Percentiles rank a stretch among this genome's conserved stretches.
phyloP scores from a whole-genome alignment of 495 filamentous ascomycete genomes.

The Hyaloscypha variabilis region DNA sequence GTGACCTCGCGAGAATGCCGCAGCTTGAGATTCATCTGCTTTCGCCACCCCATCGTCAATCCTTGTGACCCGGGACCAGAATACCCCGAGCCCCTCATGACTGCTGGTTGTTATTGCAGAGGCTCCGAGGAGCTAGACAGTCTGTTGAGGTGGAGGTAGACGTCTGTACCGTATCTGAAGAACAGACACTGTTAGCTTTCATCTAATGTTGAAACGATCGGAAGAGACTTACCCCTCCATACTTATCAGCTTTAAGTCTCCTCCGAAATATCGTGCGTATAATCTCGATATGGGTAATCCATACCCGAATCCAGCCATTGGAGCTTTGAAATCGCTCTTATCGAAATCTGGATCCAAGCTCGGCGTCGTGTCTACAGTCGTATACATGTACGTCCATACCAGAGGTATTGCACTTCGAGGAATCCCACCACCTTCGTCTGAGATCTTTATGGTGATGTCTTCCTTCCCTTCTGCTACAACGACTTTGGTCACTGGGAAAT shows the following conservation, averaged over 20 bases:
- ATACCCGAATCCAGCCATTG: conserved; percentile 98
- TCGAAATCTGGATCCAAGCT: conserved; percentile 96
- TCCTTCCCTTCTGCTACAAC: conserved; percentile 97
- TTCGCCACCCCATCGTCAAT: conserved; percentile 76
- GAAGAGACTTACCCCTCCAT: conserved; percentile 90
- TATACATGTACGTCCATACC: conserved; percentile 99
- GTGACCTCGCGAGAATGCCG: conserved; percentile 65
- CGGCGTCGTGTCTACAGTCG: conserved; percentile 93
- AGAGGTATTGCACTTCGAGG: conserved; percentile 88
- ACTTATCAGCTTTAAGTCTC: conserved; percentile 95
- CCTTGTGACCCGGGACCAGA: conserved; percentile 64
- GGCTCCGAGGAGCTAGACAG: conserved; percentile 95
- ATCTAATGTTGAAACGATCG: too few relatives aligned
- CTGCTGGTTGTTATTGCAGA: conserved; percentile 96
- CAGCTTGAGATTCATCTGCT: conserved; percentile 56
- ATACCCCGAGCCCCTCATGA: conserved; percentile 69
- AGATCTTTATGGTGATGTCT: conserved; percentile 98
- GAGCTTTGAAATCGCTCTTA: conserved; percentile 98
- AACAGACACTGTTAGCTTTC: too few relatives aligned
- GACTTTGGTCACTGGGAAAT: conserved; percentile 95
- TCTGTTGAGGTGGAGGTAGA: conserved; percentile 96
- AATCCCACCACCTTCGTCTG: conserved; percentile 95
- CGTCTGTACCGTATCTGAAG: conserved; percentile 97
- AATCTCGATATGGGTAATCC: conserved; percentile 90
- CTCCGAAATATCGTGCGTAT: conserved; percentile 96